Percentiles rank a stretch among this genome's conserved stretches.
These are phyloP conservation scores for Hirsutella rhossiliensis DNA, from an alignment of 2,329 filamentous ascomycete genomes.

Conservation along the genomic window DNA sequence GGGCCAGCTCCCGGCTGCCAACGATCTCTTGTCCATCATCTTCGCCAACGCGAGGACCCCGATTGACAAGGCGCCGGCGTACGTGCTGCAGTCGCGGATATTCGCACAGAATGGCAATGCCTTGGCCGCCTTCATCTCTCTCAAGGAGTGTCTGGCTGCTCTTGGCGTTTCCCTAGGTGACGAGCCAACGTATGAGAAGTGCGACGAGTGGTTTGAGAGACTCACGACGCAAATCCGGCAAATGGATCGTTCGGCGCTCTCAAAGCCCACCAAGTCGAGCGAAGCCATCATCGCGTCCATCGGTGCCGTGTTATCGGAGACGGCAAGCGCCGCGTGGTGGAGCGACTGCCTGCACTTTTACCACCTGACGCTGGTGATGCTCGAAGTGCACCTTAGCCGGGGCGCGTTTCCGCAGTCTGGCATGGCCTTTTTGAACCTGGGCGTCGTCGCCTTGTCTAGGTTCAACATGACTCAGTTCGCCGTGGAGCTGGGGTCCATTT, in stretches of 20 bases:
- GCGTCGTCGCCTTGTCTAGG: constrained; percentile 53
- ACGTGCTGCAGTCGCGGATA: constrained; percentile 71
- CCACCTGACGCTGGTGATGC: constrained; percentile 53
- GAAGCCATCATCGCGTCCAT: constrained; percentile 48
- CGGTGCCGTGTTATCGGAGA: constrained; percentile 59
- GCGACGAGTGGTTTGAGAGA: constrained; percentile 61
- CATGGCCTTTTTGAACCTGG: constrained; percentile 55
- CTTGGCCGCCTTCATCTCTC: constrained; percentile 51
- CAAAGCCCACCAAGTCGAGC: constrained; percentile 28
- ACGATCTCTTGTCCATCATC: constrained; percentile 55
- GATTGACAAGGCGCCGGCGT: constrained; percentile 73
- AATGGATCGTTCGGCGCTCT: constrained; percentile 36
- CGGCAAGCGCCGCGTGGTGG: constrained; percentile 63
- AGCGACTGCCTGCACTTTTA: constrained; percentile 61
- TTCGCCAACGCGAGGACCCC: constrained; percentile 58
- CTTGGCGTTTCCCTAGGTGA: constrained; percentile 56
- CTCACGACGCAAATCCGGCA: constrained; percentile 47
- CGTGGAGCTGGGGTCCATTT: constrained; percentile 49
- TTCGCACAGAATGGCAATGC: constrained; percentile 64
- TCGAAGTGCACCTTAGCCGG: constrained; percentile 50
- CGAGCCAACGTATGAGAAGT: constrained; percentile 60
- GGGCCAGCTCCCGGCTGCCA: constrained; percentile 56
- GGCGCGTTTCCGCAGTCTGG: constrained; percentile 60
- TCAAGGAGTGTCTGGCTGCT: constrained; percentile 59
- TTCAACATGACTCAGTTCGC: constrained; percentile 62